Evolutionary conservation across 495 filamentous ascomycete genomes (phyloP).

Genomic region (Aspergillus avenaceus): DNA sequence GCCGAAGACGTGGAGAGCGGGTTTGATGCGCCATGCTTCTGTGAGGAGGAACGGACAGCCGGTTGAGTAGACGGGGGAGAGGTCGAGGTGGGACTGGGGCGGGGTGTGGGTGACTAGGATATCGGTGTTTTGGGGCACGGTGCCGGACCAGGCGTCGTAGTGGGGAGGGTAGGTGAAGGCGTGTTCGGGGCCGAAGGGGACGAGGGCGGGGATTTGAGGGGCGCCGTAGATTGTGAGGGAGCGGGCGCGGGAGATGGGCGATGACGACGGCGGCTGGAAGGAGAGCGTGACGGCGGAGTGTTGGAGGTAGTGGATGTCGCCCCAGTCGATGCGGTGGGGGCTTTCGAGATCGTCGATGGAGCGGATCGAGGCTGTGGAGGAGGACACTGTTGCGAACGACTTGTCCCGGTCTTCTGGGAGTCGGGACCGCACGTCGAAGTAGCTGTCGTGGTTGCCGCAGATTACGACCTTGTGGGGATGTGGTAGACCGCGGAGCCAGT

Average conservation of each 20-base stretch:
- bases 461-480: conserved; percentile 80
- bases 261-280: conserved; percentile 26
- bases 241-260: conserved; percentile 23
- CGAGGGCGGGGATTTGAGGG: conserved; percentile 57
- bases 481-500: conserved; percentile 71
- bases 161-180: conserved; percentile 64
- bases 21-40: conserved; percentile 76
- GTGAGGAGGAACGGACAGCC: conserved; percentile 73
- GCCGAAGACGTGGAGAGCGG: conserved; percentile 81
- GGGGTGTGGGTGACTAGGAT: conserved; percentile 81
- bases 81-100: conserved; percentile 69
- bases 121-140: conserved; percentile 71
- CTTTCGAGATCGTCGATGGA: conserved; percentile 35
- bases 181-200: conserved; percentile 51
- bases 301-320: conserved; percentile 60
- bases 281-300: conserved; percentile 51
- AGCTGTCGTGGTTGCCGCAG: conserved; percentile 85
- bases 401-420: conserved; percentile 37
- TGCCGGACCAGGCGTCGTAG: conserved; percentile 58
- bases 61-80: conserved; percentile 49
- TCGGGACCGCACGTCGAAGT: conserved; percentile 60
- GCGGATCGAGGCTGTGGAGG: conserved; percentile 38
- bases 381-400: conserved; percentile 31
- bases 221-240: conserved; percentile 57
- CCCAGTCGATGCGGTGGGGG: conserved; percentile 48